A percentile compares a stretch with the other conserved stretches of the same genome.
Evolutionary conservation across 139 green algal genomes (phyloP).

Genomic region (Chlamydomonas urium): DNA sequence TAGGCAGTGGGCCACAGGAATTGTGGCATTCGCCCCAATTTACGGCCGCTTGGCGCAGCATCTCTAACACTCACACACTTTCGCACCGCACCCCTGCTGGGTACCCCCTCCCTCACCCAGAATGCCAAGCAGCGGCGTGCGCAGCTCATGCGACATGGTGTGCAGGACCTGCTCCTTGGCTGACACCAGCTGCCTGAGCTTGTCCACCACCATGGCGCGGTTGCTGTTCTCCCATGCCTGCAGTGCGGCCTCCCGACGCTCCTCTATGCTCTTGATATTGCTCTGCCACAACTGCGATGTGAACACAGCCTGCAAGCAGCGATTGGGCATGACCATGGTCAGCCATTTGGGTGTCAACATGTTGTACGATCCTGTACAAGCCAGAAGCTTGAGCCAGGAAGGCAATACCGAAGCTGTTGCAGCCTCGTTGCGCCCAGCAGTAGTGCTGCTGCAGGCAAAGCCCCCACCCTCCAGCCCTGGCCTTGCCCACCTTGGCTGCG

Average conservation of each 20-base stretch:
- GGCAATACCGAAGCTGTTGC: background rate
- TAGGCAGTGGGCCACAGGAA: too few species aligned
- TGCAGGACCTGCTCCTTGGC: slow-evolving; percentile 40
- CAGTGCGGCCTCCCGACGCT: slow-evolving; percentile 16
- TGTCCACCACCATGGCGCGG: slow-evolving; percentile 31
- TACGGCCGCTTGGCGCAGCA: too few species aligned
- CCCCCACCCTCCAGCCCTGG: background rate
- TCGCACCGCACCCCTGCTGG: too few species aligned
- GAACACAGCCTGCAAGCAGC: slow-evolving; percentile 30
- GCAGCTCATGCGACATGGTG: slow-evolving; percentile 53
- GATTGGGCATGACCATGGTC: background rate
- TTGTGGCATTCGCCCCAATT: too few species aligned
- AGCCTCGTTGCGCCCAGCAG: too few species aligned
- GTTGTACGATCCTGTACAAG: background rate
- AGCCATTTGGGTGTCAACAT: background rate
- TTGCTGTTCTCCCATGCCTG: slow-evolving; percentile 34
- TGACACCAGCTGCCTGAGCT: slow-evolving; percentile 31
- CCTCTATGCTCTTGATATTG: slow-evolving; percentile 36
- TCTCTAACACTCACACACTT: too few species aligned
- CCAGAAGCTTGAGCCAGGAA: background rate
- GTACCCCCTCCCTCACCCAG: slow-evolving; percentile 34
- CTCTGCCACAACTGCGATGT: slow-evolving; percentile 52
- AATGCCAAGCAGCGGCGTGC: slow-evolving; percentile 55
- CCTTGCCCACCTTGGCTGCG: slow-evolving; percentile 30
- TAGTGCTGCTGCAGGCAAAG: background rate